Evolutionary conservation across 495 filamentous ascomycete species (phyloP).

Genomic region (Beverwykella pulmonaria): DNA sequence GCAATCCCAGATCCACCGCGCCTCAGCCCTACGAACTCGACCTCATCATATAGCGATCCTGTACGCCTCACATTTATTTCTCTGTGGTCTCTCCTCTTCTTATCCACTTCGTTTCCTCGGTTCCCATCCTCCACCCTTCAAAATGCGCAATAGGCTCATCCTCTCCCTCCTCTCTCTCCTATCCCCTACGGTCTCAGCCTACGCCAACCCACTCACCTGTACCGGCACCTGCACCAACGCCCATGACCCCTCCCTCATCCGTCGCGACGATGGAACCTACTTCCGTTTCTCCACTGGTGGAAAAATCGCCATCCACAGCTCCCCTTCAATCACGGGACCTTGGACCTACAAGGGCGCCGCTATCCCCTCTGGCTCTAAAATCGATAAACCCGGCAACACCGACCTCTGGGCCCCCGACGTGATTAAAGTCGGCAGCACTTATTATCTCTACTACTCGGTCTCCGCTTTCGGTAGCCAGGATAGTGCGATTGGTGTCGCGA

Average conservation of each 20-base stretch:
- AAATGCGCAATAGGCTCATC: background rate
- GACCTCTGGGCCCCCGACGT: constrained; percentile 74
- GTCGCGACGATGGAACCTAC: constrained; percentile 68
- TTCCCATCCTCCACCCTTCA: background rate
- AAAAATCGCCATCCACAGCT: constrained; percentile 61
- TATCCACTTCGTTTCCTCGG: background rate
- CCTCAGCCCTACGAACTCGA: background rate
- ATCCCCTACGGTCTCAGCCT: constrained; percentile 9
- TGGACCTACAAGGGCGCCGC: constrained; percentile 64
- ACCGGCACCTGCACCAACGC: constrained; percentile 61
- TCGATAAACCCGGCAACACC: constrained; percentile 56
- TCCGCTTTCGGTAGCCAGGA: constrained; percentile 64
- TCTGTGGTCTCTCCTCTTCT: background rate
- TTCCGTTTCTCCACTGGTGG: constrained; percentile 72
- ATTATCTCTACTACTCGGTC: constrained; percentile 75
- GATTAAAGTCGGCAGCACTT: constrained; percentile 55
- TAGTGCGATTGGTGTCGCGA: constrained; percentile 69
- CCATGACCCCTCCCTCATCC: constrained; percentile 68
- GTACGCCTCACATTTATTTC: background rate
- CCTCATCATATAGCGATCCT: background rate
- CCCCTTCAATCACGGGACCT: constrained; percentile 61
- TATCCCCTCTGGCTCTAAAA: constrained; percentile 60
- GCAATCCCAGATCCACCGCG: background rate
- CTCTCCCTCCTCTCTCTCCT: constrained; percentile 4
- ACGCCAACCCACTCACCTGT: constrained; percentile 57